Conservation (phyloP, 306 rosid genomes). For the Sicyos edulis region DNA sequence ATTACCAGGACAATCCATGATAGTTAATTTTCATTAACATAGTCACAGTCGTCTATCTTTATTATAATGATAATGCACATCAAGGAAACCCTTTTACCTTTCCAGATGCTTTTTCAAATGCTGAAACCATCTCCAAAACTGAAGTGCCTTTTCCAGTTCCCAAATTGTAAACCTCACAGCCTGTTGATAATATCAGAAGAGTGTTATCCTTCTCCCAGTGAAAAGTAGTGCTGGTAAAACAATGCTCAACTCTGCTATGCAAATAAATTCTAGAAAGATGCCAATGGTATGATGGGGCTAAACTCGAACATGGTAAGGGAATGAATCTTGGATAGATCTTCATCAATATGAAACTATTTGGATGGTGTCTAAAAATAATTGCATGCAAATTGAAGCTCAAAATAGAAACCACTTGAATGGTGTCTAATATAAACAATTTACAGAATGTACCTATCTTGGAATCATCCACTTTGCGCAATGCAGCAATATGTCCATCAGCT, state of each 20-base stretch:
- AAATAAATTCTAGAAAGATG: constrained; percentile 4
- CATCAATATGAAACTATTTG: background rate
- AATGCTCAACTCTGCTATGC: background rate
- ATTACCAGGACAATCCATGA: too few species aligned
- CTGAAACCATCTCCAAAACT: constrained; percentile 83
- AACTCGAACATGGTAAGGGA: background rate
- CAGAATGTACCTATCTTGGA: constrained; percentile 50
- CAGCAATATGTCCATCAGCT: constrained; percentile 97
- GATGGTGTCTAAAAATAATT: background rate
- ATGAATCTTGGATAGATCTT: background rate
- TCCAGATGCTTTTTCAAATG: constrained; percentile 88
- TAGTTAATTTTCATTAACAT: too few species aligned
- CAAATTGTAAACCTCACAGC: constrained; percentile 91
- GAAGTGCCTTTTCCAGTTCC: constrained; percentile 99
- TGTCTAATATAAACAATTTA: background rate
- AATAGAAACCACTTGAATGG: background rate
- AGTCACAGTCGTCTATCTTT: too few species aligned
- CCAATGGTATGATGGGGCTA: background rate
- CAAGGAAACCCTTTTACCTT: constrained; percentile 42
- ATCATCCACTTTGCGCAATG: constrained; percentile 65
- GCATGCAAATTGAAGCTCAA: background rate
- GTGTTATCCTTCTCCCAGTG: background rate
- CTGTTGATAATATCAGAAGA: constrained; percentile 29
- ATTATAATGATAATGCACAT: background rate
- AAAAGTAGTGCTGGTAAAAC: background rate